Evolutionary conservation across 768 basidiomycete species (phyloP), one percentile per base, ranked within the genome.

Genomic region (Hygrocybe coccinea): DNA sequence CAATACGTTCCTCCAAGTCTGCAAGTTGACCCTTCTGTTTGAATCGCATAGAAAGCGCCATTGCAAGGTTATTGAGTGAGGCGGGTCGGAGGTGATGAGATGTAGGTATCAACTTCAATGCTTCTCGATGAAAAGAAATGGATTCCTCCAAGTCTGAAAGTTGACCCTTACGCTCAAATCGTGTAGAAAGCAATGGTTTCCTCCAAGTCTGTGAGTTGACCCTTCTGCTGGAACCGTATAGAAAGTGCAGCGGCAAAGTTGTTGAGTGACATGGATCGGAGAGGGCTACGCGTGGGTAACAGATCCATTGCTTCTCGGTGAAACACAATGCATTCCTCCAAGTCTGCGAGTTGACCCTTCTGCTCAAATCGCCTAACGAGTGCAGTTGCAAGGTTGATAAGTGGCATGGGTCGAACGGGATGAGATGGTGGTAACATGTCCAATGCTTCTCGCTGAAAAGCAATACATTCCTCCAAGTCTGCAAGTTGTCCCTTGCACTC

Each of bases 41-140:
- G 45, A 52, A 56, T 56, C 50, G 56, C 19, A 35, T 56, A 12
- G 15, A 52, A 56, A 56, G 56, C n/a, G 50, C 39, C 52, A 11
- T 6, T n/a, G 37, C 56, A 22, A 56, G 56, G 51, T 56, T 56
- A 35, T 52, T 45, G 38, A 56, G 56, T 46, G 56, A 56, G 14
- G 3, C 50, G 34, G 50, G 52, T 38, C 37, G 37, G n/a, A 38
- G 37, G n/a, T 9, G 37, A n/a, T 38, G 37, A 38, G 37, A n/a
- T 38, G 37, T n/a, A n/a, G 37, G 37, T 38, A 9, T 38, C 37
- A 38, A n/a, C 10, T 38, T 9, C 37, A 38, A n/a, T n/a, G 37
- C 37, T 38, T 38, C 37, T 38, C 37, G 37, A n/a, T n/a, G n/a
- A n/a, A n/a, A n/a, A n/a, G n/a, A n/a, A n/a, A 15, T 56, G 36